Base-by-base conservation (phyloP, 1,139 yeast genomes). In the Candida frijolesensis region DNA sequence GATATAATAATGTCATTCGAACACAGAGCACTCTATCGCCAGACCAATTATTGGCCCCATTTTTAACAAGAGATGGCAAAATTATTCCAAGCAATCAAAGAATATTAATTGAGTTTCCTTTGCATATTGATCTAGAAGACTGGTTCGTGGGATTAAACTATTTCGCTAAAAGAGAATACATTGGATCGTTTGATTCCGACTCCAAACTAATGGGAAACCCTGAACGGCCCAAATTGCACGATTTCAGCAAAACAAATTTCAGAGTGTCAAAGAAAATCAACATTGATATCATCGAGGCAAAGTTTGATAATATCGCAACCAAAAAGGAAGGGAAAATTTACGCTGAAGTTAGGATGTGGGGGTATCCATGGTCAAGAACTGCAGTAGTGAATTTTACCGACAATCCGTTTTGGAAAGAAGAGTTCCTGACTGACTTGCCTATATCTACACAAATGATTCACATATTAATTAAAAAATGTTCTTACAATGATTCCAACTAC, bases 91-190 rank as follows among this genome's bases (percentile, higher is more conserved):
- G 64, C 45, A 68, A 69, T 53, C 74, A 79, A 51, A 60, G 81
- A 39, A 70, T 85, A 1, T 67, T 84, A 33, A 72, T 87, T 47
- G 84, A 83, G 57, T 89, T 89, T 57, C 86, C 88, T 1, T 71
- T 84, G 40, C 83, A 83, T 57, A 82, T 84, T 34, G 96, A 89
- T 64, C 75, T 86, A 49, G 95, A 87, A 58, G 95, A 88, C 64
- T 90, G 97, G 96, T 78, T 83, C 57, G 88, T 89, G 7, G 86
- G 92, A 0, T 68, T 90, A 51, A 80, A 79, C 52, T 81, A 89
- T 19, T 84, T 87, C 61, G 79, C 96, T 3, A 79, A 79, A 56
- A 70, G 86, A 41, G 90, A 86, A 55, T 80, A 76, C 52, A 76
- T 76, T 52, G 80, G 80, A 1, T 61, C 70, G 2, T 71, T 56